phyloP scores from a whole-genome alignment of 176 grass and related monocot species.

The Aegilops speltoides region DNA sequence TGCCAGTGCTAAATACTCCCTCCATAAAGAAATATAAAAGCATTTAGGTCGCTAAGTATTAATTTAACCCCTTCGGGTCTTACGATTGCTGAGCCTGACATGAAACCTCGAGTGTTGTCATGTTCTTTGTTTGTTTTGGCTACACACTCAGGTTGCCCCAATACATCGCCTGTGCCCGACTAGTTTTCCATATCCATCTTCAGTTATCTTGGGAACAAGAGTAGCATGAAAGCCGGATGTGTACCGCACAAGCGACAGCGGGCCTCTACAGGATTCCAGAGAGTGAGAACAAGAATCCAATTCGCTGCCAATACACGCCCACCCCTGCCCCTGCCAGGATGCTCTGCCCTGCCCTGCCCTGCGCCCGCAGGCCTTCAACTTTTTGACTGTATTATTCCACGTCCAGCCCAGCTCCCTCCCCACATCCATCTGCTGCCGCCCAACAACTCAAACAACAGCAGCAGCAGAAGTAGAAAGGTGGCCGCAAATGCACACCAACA shows the following conservation, averaged over 20 bases:
- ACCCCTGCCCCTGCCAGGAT: slow-evolving; percentile 23
- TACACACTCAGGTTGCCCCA: not conserved
- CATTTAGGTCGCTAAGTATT: not conserved
- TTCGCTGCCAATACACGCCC: slow-evolving; percentile 25
- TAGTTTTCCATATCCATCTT: slow-evolving; percentile 5
- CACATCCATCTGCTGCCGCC: not conserved
- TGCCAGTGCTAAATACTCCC: not conserved
- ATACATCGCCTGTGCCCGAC: not conserved
- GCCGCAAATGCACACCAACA: not conserved
- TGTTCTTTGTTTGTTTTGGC: not conserved
- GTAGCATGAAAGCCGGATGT: slow-evolving; percentile 4
- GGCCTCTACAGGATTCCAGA: slow-evolving; percentile 13
- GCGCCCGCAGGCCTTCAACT: slow-evolving; percentile 27
- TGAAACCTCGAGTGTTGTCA: not conserved
- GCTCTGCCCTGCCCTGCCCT: slow-evolving; percentile 15
- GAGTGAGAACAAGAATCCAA: slow-evolving; percentile 46
- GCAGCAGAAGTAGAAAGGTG: slow-evolving; percentile 4
- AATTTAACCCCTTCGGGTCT: not conserved
- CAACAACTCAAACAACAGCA: slow-evolving; percentile 23
- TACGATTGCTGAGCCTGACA: not conserved
- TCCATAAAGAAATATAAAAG: no score
- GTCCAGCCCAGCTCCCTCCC: slow-evolving; percentile 15
- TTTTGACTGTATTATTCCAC: slow-evolving; percentile 49
- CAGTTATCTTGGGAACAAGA: slow-evolving; percentile 9
- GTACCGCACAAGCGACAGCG: slow-evolving; percentile 12